Conservation (phyloP, 208 protist genomes). For the Crithidia expoeki region DNA sequence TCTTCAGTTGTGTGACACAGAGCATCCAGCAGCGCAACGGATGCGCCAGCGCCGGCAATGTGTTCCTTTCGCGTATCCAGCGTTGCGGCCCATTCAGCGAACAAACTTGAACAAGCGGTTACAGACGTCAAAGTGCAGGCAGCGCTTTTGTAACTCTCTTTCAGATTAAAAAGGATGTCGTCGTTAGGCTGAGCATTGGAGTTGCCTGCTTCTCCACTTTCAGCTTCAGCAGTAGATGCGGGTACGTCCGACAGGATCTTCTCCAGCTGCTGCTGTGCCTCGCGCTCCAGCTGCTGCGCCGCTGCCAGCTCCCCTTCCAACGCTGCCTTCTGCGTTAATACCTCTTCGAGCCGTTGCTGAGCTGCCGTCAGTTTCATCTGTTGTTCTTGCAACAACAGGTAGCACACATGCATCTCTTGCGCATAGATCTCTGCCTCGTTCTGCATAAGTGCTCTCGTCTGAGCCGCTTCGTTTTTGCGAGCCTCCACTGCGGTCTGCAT, state of each 20-base stretch:
- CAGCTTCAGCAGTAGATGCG: background rate
- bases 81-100: background rate
- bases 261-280: slow-evolving; percentile 12
- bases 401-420: background rate
- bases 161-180: background rate
- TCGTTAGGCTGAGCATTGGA: background rate
- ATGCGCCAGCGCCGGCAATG: background rate
- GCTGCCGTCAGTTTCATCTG: slow-evolving; percentile 12
- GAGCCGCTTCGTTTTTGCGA: background rate
- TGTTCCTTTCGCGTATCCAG: background rate
- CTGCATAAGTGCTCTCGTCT: background rate
- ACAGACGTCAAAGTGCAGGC: background rate
- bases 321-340: background rate
- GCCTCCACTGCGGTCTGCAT: background rate
- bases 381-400: slow-evolving; percentile 11
- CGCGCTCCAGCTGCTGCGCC: background rate
- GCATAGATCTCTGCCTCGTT: slow-evolving; percentile 11
- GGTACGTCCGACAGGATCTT: background rate
- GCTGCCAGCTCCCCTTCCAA: slow-evolving; percentile 23
- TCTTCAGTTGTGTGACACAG: background rate
- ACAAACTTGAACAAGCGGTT: background rate
- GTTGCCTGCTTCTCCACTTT: background rate
- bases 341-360: slow-evolving; percentile 15
- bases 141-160: background rate
- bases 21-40: background rate